Evolutionary conservation across 371 early-diverging fungal species (phyloP).

Genomic region (Capniomyces stellatus): DNA sequence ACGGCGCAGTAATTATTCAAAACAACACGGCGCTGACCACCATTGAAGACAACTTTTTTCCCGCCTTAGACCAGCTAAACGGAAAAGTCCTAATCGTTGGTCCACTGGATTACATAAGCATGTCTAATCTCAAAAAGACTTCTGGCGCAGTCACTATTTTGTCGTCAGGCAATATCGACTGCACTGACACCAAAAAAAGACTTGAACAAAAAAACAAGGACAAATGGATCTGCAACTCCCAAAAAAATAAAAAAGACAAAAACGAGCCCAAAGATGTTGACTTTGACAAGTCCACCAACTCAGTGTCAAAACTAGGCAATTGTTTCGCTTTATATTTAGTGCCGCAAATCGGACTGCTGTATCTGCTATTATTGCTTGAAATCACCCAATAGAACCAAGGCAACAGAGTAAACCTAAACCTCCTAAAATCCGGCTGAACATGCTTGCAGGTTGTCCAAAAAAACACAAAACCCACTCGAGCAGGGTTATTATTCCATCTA

Average conservation of each 20-base stretch:
- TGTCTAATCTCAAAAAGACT: neutral
- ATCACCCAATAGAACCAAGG: too few relatives aligned
- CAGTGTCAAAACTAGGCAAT: too few relatives aligned
- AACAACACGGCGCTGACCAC: slow-evolving; percentile 5
- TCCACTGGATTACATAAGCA: neutral
- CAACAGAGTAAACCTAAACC: too few relatives aligned
- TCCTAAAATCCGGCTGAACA: too few relatives aligned
- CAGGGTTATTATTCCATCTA: too few relatives aligned
- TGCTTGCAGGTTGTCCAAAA: too few relatives aligned
- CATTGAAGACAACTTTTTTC: neutral
- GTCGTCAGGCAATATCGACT: neutral
- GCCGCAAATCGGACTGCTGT: too few relatives aligned
- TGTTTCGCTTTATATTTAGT: too few relatives aligned
- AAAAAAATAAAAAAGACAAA: neutral
- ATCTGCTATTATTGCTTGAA: too few relatives aligned
- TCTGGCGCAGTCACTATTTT: neutral
- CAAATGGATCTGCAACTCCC: neutral
- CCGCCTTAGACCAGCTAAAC: neutral
- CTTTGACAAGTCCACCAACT: neutral
- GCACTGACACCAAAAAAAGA: neutral
- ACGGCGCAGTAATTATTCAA: slow-evolving; percentile 2
- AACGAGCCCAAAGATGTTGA: neutral
- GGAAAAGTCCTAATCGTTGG: neutral
- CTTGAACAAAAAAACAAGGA: neutral
- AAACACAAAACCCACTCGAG: too few relatives aligned